A percentile compares a stretch with the other conserved stretches of the same genome.
These are phyloP conservation scores for Linnemannia schmuckeri DNA, from an alignment of 192 early-diverging fungal species.

Conservation along the genomic window DNA sequence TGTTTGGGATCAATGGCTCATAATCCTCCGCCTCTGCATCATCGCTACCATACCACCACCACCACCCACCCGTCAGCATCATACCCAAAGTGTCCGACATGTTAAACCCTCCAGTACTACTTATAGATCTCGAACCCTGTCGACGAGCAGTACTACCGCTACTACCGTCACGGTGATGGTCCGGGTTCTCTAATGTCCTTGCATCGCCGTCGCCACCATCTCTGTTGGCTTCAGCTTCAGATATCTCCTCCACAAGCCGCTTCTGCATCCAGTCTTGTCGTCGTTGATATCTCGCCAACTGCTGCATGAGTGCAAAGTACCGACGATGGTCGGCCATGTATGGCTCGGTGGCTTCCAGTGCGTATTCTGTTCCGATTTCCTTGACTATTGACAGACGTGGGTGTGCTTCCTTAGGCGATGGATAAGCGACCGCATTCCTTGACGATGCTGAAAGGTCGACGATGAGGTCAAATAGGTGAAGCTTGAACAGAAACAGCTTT, in stretches of 20 bases:
- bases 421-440: neutral
- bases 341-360: constrained; percentile 18
- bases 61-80: constrained; percentile 63
- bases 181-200: neutral
- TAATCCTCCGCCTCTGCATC: constrained; percentile 32
- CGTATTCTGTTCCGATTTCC: neutral
- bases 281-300: constrained; percentile 37
- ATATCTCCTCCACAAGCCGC: constrained; percentile 3
- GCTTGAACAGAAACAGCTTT: constrained; percentile 61
- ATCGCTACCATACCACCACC: constrained; percentile 66
- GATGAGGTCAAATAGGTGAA: constrained; percentile 61
- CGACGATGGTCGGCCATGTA: constrained; percentile 53
- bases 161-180: neutral
- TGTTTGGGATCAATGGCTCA: constrained; percentile 18
- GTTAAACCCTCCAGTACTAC: constrained; percentile 17
- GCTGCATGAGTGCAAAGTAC: constrained; percentile 57
- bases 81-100: constrained; percentile 57
- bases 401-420: constrained; percentile 11
- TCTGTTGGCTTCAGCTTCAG: neutral
- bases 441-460: constrained; percentile 51
- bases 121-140: neutral
- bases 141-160: neutral
- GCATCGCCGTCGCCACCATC: neutral
- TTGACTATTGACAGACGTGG: constrained; percentile 17
- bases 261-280: constrained; percentile 42